These are phyloP conservation scores for Adansonia rubrostipa DNA, from an alignment of 441 rosid genomes.

Conservation along the genomic window DNA sequence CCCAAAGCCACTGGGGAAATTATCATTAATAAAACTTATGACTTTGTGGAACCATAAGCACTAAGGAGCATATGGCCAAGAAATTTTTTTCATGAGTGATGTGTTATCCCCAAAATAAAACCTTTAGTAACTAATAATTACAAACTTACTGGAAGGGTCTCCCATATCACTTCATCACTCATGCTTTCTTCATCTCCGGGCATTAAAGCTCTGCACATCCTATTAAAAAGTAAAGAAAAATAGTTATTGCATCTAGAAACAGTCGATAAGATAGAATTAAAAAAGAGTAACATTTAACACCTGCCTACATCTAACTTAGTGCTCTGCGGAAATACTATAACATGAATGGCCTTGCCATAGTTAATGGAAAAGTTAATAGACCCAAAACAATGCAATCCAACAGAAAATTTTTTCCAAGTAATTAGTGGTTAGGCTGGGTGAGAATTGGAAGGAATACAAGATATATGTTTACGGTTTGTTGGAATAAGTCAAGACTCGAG, in stretches of 20 bases:
- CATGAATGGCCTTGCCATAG: neutral
- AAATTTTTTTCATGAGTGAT: neutral
- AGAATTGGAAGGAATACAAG: neutral
- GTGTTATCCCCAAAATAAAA: conserved; percentile 16
- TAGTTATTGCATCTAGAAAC: conserved; percentile 16
- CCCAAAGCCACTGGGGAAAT: neutral
- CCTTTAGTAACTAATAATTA: conserved; percentile 20
- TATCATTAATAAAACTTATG: conserved; percentile 1
- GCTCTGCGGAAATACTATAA: neutral
- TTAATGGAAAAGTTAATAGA: neutral
- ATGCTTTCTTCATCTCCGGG: conserved; percentile 96
- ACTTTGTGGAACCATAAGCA: conserved; percentile 10
- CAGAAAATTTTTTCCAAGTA: neutral
- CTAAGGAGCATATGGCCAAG: neutral
- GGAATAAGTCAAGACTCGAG: neutral
- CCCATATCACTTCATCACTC: conserved; percentile 79
- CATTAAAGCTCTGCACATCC: conserved; percentile 94
- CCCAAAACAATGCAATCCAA: neutral
- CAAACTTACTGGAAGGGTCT: conserved; percentile 70
- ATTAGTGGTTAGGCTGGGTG: neutral
- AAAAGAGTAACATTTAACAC: neutral
- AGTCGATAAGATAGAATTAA: neutral
- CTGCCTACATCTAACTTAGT: neutral
- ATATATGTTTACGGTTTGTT: neutral
- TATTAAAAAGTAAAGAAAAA: conserved; percentile 34